These are phyloP conservation scores for Ambrosia hybrid DNA, from an alignment of 140 eudicot genomes.

Conservation along the genomic window DNA sequence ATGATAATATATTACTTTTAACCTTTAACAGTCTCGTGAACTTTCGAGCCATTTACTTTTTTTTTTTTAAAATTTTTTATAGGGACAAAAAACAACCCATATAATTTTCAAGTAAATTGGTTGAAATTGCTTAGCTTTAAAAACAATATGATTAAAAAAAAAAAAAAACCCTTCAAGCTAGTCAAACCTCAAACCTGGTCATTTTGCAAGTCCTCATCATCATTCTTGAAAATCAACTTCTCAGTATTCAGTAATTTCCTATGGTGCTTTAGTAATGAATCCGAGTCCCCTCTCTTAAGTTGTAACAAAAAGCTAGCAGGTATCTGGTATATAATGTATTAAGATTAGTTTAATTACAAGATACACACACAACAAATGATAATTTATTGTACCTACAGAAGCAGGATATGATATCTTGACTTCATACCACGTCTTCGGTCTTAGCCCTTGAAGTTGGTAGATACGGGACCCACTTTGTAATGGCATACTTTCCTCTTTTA, in stretches of 20 bases:
- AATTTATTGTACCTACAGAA: constrained; percentile 67
- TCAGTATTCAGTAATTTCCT: constrained; percentile 90
- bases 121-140: background rate
- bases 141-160: background rate
- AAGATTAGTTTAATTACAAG: background rate
- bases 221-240: constrained; percentile 75
- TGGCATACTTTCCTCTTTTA: constrained; percentile 58
- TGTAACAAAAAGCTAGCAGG: constrained; percentile 78
- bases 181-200: constrained; percentile 63
- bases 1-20: too few species aligned
- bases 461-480: constrained; percentile 48
- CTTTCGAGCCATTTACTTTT: background rate
- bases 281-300: constrained; percentile 44
- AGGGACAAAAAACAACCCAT: too few species aligned
- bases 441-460: constrained; percentile 70
- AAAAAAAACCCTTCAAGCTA: background rate
- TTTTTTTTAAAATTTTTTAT: background rate
- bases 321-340: constrained; percentile 44
- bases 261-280: constrained; percentile 39
- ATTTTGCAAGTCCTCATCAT: constrained; percentile 24
- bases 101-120: background rate
- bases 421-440: constrained; percentile 72
- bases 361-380: constrained; percentile 1
- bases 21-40: too few species aligned
- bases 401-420: constrained; percentile 99